Evolutionary conservation across 768 basidiomycete species (phyloP), one percentile per base, ranked within the genome.

Genomic region (Tephrocybe rancida): DNA sequence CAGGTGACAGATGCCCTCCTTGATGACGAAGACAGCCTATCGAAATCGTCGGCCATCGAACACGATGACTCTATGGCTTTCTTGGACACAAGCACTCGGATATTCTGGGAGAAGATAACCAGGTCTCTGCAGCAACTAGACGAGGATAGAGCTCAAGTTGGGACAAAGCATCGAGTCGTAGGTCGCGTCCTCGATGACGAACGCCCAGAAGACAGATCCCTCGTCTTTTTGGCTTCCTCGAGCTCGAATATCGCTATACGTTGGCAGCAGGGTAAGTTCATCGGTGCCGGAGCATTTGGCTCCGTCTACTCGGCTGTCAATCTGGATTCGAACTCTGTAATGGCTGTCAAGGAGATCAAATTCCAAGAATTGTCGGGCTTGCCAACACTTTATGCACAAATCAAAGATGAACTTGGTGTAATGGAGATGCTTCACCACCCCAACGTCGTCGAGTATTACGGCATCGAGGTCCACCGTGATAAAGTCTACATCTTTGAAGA

Each of bases 281-380:
- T 99, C 61, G 97, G 96, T 46, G 87, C 95, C n/a, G 97, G 97
- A 14, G 95, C 97, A 8, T 98, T 97, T 69, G 97, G 97, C 19
- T 96, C 92, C n/a, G 97, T 99, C n/a, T 99, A 98, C 68, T 84
- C 94, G 43, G 97, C 95, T 16, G 90, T 98, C 71, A 98, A 98
- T 67, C 80, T 98, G 50, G 97, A 98, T 66, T 88, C 91, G 1
- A 93, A 95, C 42, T 90, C 90, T 38, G 84, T 98, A 56, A 98
- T 99, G 95, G 97, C 97, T 8, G 97, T 98, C 64, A 99, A 99
- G 74, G 97, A 98, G 74, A 94, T 98, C 68, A 93, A 94, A 54
- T 96, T 95, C 69, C 94, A 95, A 66, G 96, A 98, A 67, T 75
- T 96, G 11, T 86, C 92, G 5, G 92, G 92, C 18, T 73, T 93